Conservation (phyloP, 176 grass and related monocot genomes). For the Musa beccarii region DNA sequence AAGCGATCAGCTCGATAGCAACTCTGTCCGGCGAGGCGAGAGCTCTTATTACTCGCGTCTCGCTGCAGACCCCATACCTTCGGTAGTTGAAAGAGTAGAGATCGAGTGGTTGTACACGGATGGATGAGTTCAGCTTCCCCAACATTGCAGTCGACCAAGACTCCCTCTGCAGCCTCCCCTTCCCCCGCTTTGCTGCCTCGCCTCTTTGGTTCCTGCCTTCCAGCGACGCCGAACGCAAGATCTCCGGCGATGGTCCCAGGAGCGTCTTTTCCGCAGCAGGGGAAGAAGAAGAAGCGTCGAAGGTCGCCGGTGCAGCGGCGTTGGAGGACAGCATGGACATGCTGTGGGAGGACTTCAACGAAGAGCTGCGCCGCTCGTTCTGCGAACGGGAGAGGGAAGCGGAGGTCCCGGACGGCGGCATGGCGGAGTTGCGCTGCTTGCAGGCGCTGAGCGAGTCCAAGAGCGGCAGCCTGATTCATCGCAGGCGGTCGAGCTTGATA, state of each 20-base stretch:
- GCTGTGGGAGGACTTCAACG: conserved; percentile 97
- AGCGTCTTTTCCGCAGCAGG: background rate
- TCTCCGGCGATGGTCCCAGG: conserved; percentile 16
- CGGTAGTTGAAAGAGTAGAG: no score
- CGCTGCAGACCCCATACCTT: conserved; percentile 12
- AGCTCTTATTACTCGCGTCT: background rate
- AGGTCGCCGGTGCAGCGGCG: conserved; percentile 15
- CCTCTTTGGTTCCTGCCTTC: conserved; percentile 43
- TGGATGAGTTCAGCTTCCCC: conserved; percentile 90
- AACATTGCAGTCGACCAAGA: conserved; percentile 34
- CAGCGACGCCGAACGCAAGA: conserved; percentile 25
- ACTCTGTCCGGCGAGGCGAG: no score
- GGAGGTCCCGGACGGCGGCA: background rate
- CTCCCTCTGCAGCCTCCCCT: conserved; percentile 25
- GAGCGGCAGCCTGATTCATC: conserved; percentile 37
- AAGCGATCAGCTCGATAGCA: conserved; percentile 1
- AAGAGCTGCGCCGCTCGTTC: conserved; percentile 38
- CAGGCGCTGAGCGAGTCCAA: background rate
- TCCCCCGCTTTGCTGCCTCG: conserved; percentile 43
- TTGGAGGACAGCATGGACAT: conserved; percentile 87
- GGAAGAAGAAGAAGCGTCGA: background rate
- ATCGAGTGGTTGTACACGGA: background rate
- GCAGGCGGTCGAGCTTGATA: conserved; percentile 42
- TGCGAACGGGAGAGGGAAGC: background rate
- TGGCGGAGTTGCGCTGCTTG: background rate